Evolutionary conservation across 2,329 filamentous ascomycete genomes (phyloP), one percentile per base, ranked within the genome.

Genomic region (Beauveria brongniartii): DNA sequence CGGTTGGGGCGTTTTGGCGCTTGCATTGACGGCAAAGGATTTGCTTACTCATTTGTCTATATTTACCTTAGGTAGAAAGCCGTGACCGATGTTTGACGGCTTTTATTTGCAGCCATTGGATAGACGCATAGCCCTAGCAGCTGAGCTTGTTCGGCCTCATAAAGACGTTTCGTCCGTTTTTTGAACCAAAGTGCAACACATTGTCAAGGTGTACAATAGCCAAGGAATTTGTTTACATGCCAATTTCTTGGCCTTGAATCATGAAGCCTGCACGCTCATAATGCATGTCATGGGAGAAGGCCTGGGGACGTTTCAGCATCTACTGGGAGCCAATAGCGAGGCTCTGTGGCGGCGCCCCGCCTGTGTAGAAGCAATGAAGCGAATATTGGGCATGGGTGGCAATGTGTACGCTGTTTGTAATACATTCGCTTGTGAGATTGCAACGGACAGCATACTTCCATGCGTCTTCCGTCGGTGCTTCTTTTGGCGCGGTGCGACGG

Each of bases 241-340:
- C 47, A 37, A 22, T 28, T 44, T 40, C 26, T 37, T 44, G 40
- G 47, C 26, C 26, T 43, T 51, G 55, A 58, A 43, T 41, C 47
- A 44, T 43, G 56, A 46, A 26, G 56, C 56, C 24, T 46, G 48
- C 40, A 34, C 3, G 40, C 24, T 59, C 28, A 59, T 37, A 5
- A 37, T 59, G 56, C 56, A 41, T 34, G n/a, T 7, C 34, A 2
- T 24, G 26, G 47, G 46, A 22, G 47, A 43, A 30, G 22, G 5
- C 28, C 2, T 26, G 46, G 12, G 37, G 46, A 44, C 48, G 56
- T 59, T 59, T 59, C 56, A 59, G 56, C 20, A 16, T 59, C 12
- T 34, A 9, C 22, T 4, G 26, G 8, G 40, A 53, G 55, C 55
- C 55, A 58, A 58, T 58, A n/a, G 16, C 18, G 12, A 18, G 46